Percentiles rank a stretch among this genome's conserved stretches.
These are phyloP conservation scores for Pseudozyma flocculosa DNA, from an alignment of 1,284 basidiomycete species.

Conservation along the genomic window DNA sequence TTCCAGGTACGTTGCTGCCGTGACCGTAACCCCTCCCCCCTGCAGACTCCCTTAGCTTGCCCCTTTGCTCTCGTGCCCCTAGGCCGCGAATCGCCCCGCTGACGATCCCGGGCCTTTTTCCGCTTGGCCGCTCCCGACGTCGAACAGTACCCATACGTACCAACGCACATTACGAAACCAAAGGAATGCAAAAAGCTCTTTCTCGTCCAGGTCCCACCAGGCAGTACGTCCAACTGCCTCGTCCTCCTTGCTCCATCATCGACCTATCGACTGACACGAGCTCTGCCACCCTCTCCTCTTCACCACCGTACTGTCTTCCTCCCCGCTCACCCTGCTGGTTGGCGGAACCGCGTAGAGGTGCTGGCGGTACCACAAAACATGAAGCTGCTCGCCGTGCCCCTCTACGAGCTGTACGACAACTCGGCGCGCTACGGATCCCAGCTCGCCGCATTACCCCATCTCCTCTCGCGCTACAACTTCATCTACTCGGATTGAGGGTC, in stretches of 20 bases:
- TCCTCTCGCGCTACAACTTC: conserved; percentile 75
- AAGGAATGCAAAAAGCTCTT: conserved; percentile 98
- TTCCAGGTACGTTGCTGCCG: conserved; percentile 76
- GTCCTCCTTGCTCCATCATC: neutral
- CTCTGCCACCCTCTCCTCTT: neutral
- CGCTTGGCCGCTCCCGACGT: no score
- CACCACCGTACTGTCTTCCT: no score
- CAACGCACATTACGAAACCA: conserved; percentile 92
- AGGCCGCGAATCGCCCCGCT: no score
- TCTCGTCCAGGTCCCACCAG: conserved; percentile 89
- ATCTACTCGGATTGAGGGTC: conserved; percentile 55
- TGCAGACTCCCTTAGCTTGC: neutral
- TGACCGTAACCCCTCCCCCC: neutral
- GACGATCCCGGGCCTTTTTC: no score
- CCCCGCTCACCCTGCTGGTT: neutral
- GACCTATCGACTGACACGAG: no score
- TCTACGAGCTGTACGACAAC: conserved; percentile 97
- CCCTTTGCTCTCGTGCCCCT: no score
- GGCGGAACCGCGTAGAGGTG: conserved; percentile 67
- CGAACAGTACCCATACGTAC: conserved; percentile 92
- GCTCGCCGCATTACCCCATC: conserved; percentile 87
- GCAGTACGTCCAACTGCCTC: conserved; percentile 67
- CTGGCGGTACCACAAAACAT: conserved; percentile 96
- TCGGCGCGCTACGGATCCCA: conserved; percentile 88
- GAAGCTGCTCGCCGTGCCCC: conserved; percentile 86